Conservation (phyloP, 1,284 basidiomycete genomes). For the Ustilago esculenta region DNA sequence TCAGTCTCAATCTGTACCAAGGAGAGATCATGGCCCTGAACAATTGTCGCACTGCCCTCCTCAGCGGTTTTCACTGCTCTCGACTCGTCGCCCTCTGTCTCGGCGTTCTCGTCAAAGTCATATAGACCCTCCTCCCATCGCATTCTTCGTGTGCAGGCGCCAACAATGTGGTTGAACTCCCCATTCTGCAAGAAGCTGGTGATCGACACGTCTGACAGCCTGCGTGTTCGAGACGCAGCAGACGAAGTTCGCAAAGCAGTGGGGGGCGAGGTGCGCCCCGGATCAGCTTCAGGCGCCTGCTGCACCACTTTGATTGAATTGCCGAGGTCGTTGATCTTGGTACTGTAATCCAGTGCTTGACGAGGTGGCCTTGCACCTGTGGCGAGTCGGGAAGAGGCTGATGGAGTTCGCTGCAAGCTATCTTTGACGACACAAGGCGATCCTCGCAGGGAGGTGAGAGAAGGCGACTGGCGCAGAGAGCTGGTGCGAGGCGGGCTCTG, state of each 20-base stretch:
- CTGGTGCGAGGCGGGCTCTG: constrained; percentile 30
- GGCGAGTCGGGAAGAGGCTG: not conserved
- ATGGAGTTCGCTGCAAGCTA: constrained; percentile 12
- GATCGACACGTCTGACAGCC: constrained; percentile 37
- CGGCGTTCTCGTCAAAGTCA: constrained; percentile 43
- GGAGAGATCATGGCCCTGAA: constrained; percentile 30
- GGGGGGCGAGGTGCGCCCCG: constrained; percentile 12
- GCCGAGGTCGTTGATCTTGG: constrained; percentile 19
- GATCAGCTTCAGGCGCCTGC: constrained; percentile 2
- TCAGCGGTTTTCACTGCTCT: constrained; percentile 41
- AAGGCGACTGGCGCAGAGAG: constrained; percentile 30
- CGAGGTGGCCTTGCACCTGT: constrained; percentile 4
- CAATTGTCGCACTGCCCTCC: constrained; percentile 46
- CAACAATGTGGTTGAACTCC: constrained; percentile 44
- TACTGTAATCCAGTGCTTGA: constrained; percentile 14
- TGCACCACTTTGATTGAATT: constrained; percentile 15
- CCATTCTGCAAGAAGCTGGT: constrained; percentile 40
- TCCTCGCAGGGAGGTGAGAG: constrained; percentile 10
- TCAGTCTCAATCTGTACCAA: constrained; percentile 40
- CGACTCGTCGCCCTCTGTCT: constrained; percentile 40
- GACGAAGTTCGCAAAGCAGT: constrained; percentile 26
- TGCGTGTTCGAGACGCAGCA: constrained; percentile 14
- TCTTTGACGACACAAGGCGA: constrained; percentile 2
- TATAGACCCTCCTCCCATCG: constrained; percentile 48
- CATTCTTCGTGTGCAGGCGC: constrained; percentile 30